These are phyloP conservation scores for Flaveria floridana DNA, from an alignment of 140 eudicot species.

Conservation along the genomic window DNA sequence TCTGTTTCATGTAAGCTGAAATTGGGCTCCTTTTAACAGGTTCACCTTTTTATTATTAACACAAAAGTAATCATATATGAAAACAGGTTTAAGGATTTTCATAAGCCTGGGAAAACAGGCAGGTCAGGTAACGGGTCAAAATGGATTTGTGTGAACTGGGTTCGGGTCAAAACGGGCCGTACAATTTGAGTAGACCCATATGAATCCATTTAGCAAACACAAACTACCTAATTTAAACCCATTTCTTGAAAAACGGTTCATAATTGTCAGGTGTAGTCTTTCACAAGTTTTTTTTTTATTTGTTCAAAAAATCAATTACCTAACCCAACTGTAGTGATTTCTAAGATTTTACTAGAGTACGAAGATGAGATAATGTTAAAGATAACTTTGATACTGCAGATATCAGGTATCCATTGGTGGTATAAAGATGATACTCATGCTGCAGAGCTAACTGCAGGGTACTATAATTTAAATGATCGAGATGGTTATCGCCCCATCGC, in stretches of 20 bases:
- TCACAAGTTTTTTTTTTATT: background rate
- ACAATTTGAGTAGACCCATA: too few relatives aligned
- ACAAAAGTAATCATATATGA: background rate
- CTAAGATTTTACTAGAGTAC: background rate
- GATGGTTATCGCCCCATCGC: conserved; percentile 88
- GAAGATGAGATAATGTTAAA: background rate
- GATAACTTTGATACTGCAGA: conserved; percentile 38
- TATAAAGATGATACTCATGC: conserved; percentile 68
- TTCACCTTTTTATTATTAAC: background rate
- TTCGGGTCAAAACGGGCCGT: background rate
- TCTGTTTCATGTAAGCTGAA: background rate
- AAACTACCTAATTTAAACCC: background rate
- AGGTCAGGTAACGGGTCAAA: background rate
- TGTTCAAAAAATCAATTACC: background rate
- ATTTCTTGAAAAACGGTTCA: background rate
- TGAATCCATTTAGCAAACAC: too few relatives aligned
- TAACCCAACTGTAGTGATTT: background rate
- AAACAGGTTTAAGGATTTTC: background rate
- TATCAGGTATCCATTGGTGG: conserved; percentile 97
- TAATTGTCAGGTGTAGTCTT: background rate
- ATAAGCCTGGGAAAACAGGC: background rate
- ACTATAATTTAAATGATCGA: conserved; percentile 61
- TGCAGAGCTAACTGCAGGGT: conserved; percentile 78
- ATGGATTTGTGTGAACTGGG: background rate
- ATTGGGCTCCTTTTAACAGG: background rate